Evolutionary conservation across 768 basidiomycete genomes (phyloP).

Genomic region (Gyrodon lividus): DNA sequence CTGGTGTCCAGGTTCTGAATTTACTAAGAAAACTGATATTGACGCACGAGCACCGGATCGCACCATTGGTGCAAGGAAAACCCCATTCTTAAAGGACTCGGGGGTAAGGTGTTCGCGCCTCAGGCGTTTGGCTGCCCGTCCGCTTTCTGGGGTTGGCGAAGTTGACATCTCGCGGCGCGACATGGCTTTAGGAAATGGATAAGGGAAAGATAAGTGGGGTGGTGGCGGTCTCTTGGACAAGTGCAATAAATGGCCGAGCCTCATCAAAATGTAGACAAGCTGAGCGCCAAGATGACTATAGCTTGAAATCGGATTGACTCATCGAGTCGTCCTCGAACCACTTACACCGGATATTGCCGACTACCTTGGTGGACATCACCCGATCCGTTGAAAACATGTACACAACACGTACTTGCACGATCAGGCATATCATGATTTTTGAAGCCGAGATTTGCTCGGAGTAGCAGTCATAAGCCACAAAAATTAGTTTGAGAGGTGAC

Average conservation of each 20-base stretch:
- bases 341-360: conserved; percentile 1
- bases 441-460: not conserved
- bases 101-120: conserved; percentile 58
- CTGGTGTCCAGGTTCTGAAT: conserved; percentile 13
- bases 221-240: not conserved
- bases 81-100: conserved; percentile 82
- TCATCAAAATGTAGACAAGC: not conserved
- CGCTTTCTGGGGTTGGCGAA: conserved; percentile 36
- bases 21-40: not conserved
- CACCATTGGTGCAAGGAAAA: conserved; percentile 99
- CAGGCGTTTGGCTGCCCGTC: conserved; percentile 48
- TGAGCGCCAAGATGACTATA: not conserved
- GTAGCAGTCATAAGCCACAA: not conserved
- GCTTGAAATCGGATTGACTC: too few relatives aligned
- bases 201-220: not conserved
- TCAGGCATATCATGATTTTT: not conserved
- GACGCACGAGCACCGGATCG: conserved; percentile 83
- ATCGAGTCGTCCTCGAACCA: too few relatives aligned
- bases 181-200: conserved; percentile 35
- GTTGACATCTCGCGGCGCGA: conserved; percentile 52
- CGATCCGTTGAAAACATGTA: not conserved
- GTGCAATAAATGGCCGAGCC: not conserved
- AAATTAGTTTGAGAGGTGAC: not conserved
- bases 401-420: not conserved
- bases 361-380: too few relatives aligned